These are phyloP conservation scores for Ustilago hordei DNA, from an alignment of 1,284 basidiomycete genomes.

Conservation along the genomic window DNA sequence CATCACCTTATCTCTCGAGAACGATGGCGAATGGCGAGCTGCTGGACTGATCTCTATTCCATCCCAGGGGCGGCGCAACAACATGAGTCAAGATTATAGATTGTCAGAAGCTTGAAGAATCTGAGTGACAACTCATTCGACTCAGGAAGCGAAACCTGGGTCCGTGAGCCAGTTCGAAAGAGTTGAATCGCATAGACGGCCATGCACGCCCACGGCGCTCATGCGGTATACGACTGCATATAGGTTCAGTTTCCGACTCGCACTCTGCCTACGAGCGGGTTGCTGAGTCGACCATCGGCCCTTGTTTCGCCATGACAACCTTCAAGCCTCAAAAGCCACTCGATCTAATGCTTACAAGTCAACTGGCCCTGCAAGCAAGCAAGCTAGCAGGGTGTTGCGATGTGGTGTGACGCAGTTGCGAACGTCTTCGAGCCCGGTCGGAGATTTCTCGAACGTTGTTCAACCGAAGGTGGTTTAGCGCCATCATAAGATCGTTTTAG, in stretches of 20 bases:
- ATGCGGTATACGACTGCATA: background rate
- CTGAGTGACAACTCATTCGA: background rate
- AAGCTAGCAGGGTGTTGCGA: background rate
- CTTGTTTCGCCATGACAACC: background rate
- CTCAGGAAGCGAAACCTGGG: background rate
- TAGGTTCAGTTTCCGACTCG: background rate
- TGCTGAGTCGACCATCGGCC: background rate
- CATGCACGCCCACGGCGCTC: no score
- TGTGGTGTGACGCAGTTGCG: background rate
- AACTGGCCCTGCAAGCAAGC: background rate
- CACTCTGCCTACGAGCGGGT: background rate
- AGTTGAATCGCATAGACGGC: no score
- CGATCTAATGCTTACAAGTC: background rate
- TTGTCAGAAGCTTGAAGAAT: background rate
- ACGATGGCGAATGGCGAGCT: background rate
- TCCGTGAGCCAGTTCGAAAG: background rate
- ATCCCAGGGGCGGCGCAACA: background rate
- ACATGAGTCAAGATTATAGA: background rate
- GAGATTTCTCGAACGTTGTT: background rate
- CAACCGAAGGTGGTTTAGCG: background rate
- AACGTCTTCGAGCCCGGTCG: background rate
- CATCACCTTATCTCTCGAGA: background rate
- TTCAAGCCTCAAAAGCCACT: conserved; percentile 1
- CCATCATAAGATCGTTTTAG: background rate
- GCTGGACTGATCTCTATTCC: background rate